These are phyloP conservation scores for Dactylellina leptospora DNA, from an alignment of 2,329 filamentous ascomycete genomes.

Conservation along the genomic window DNA sequence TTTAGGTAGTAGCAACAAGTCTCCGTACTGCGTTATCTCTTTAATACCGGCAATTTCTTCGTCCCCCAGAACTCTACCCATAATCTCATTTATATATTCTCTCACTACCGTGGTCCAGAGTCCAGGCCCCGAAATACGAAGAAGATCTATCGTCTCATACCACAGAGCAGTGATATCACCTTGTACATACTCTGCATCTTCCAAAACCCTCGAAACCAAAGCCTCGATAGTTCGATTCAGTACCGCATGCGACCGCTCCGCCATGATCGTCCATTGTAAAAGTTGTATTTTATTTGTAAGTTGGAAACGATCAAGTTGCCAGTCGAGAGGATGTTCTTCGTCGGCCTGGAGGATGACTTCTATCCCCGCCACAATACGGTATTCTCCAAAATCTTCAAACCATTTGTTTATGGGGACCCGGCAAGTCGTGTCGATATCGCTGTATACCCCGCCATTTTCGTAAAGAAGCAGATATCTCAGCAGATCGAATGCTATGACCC, in stretches of 20 bases:
- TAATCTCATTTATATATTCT: slow-evolving; percentile 26
- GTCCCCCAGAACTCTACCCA: slow-evolving; percentile 7
- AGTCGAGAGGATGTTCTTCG: background rate
- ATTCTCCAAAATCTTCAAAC: slow-evolving; percentile 14
- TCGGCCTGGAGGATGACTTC: background rate
- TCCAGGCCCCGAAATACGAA: slow-evolving; percentile 21
- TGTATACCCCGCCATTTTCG: slow-evolving; percentile 34
- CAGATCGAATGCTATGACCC: slow-evolving; percentile 35
- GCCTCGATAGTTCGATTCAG: slow-evolving; percentile 31
- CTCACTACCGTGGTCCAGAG: slow-evolving; percentile 24
- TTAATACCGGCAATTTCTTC: slow-evolving; percentile 12
- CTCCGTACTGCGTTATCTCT: slow-evolving; percentile 14
- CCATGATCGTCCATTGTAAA: slow-evolving; percentile 33
- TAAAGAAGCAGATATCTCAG: slow-evolving; percentile 30
- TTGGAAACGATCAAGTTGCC: slow-evolving; percentile 9
- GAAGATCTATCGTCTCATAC: slow-evolving; percentile 22
- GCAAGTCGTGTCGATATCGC: slow-evolving; percentile 35
- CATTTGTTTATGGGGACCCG: slow-evolving; percentile 19
- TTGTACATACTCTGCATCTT: slow-evolving; percentile 4
- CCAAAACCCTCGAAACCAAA: slow-evolving; percentile 5
- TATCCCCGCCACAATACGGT: slow-evolving; percentile 15
- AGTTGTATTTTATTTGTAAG: slow-evolving; percentile 26
- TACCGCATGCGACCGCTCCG: slow-evolving; percentile 2
- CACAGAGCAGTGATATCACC: slow-evolving; percentile 25
- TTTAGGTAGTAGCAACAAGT: slow-evolving; percentile 16